A percentile compares a stretch with the other conserved stretches of the same genome.
phyloP scores from a whole-genome alignment of 495 filamentous ascomycete genomes.

The Penicillium dipodomyicola region DNA sequence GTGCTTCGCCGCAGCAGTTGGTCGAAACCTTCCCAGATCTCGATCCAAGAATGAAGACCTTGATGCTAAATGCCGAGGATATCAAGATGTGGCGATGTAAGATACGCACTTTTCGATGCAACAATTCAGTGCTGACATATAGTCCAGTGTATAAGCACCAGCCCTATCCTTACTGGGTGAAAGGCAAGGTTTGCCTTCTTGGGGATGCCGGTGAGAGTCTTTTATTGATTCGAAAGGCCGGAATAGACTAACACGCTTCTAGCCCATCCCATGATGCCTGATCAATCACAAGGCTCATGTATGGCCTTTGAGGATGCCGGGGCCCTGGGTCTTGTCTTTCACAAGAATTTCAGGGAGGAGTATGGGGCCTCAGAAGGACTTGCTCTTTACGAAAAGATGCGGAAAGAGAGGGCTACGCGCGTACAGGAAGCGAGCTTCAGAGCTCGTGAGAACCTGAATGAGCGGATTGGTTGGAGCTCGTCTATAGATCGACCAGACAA shows the following conservation, averaged over 20 bases:
- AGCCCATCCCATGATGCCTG: conserved; percentile 54
- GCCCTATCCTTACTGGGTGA: conserved; percentile 30
- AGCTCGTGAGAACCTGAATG: conserved; percentile 29
- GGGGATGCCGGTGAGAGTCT: conserved; percentile 28
- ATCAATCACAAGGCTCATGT: conserved; percentile 39
- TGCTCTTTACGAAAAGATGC: conserved; percentile 39
- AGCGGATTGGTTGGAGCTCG: conserved; percentile 31
- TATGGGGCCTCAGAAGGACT: conserved; percentile 28
- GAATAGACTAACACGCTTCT: neutral
- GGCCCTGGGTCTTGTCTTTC: conserved; percentile 36
- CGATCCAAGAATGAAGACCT: conserved; percentile 25
- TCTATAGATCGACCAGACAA: conserved; percentile 24
- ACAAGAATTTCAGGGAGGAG: conserved; percentile 27
- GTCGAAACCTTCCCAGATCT: conserved; percentile 28
- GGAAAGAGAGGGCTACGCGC: conserved; percentile 37
- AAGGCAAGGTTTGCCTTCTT: conserved; percentile 27
- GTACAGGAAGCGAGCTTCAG: conserved; percentile 40
- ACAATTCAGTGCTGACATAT: neutral
- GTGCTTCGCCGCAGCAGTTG: conserved; percentile 25
- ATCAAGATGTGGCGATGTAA: conserved; percentile 34
- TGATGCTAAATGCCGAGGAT: conserved; percentile 31
- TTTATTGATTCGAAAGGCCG: neutral
- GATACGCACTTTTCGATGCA: neutral
- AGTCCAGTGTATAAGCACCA: conserved; percentile 26
- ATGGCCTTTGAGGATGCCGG: conserved; percentile 44